Evolutionary conservation across 257 asterid species (phyloP).

Genomic region (Vinca minor): DNA sequence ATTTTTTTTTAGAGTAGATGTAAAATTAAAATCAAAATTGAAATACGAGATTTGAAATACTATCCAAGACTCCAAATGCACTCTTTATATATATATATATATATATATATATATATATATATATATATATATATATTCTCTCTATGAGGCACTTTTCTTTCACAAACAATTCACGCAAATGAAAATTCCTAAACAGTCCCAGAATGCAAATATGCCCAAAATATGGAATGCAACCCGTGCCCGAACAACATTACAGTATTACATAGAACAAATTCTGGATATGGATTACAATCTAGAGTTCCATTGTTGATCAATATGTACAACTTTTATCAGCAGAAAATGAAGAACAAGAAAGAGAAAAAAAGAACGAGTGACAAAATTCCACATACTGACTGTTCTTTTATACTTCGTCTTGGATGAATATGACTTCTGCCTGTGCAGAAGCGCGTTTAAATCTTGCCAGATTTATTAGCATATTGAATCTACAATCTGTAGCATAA

Average conservation of each 20-base stretch:
- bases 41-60: no score
- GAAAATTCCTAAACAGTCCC: no score
- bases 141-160: no score
- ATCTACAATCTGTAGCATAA: conserved; percentile 34
- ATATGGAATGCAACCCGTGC: not conserved
- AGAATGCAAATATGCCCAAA: no score
- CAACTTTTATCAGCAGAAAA: not conserved
- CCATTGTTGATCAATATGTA: not conserved
- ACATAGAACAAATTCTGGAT: not conserved
- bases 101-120: no score
- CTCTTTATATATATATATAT: no score
- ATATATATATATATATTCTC: no score
- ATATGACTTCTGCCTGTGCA: conserved; percentile 55
- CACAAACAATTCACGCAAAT: not conserved
- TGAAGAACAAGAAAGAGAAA: not conserved
- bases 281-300: not conserved
- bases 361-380: not conserved
- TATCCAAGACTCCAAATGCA: no score
- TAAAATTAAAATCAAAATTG: no score
- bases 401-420: conserved; percentile 33
- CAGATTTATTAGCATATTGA: conserved; percentile 55
- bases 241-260: not conserved
- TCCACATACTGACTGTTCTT: not conserved
- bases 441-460: conserved; percentile 73
- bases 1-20: no score